These are phyloP conservation scores for Tylopilus cervinicoccineus DNA, from an alignment of 768 basidiomycete species.

Conservation along the genomic window DNA sequence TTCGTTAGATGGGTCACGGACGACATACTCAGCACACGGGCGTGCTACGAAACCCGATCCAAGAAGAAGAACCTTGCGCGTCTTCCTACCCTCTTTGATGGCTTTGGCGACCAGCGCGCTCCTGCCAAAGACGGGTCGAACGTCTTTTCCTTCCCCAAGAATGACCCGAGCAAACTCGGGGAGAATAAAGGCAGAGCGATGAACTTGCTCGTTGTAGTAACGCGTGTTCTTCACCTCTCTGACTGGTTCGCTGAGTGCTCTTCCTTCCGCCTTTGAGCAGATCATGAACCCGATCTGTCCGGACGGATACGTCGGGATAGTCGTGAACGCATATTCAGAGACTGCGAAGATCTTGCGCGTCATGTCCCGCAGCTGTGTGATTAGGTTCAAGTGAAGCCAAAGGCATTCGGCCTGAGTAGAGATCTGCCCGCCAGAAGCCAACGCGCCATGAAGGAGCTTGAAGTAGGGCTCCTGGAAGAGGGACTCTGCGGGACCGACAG, in stretches of 20 bases:
- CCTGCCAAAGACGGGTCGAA: slow-evolving; percentile 74
- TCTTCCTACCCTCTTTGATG: slow-evolving; percentile 49
- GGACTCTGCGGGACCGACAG: slow-evolving; percentile 89
- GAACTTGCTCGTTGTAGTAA: slow-evolving; percentile 85
- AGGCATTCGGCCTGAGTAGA: slow-evolving; percentile 94
- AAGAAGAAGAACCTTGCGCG: slow-evolving; percentile 70
- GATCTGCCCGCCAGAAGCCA: slow-evolving; percentile 86
- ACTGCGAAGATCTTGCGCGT: slow-evolving; percentile 73
- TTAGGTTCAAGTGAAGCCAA: slow-evolving; percentile 90
- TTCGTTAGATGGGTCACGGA: slow-evolving; percentile 71
- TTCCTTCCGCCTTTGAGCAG: slow-evolving; percentile 69
- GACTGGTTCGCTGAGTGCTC: slow-evolving; percentile 70
- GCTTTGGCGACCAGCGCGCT: slow-evolving; percentile 43
- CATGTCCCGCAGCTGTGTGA: slow-evolving; percentile 66
- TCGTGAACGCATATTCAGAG: slow-evolving; percentile 89
- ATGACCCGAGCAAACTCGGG: slow-evolving; percentile 83
- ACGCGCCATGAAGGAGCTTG: slow-evolving; percentile 85
- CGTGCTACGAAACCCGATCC: slow-evolving; percentile 94
- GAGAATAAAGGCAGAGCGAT: slow-evolving; percentile 78
- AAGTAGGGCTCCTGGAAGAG: slow-evolving; percentile 99
- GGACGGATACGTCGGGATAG: slow-evolving; percentile 98
- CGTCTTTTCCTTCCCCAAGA: slow-evolving; percentile 66
- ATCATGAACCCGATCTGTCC: slow-evolving; percentile 96
- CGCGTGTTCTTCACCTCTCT: slow-evolving; percentile 65
- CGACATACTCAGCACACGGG: slow-evolving; percentile 92